Base-by-base conservation (phyloP, 1,139 yeast genomes). In the Nakaseomyces glabratus region DNA sequence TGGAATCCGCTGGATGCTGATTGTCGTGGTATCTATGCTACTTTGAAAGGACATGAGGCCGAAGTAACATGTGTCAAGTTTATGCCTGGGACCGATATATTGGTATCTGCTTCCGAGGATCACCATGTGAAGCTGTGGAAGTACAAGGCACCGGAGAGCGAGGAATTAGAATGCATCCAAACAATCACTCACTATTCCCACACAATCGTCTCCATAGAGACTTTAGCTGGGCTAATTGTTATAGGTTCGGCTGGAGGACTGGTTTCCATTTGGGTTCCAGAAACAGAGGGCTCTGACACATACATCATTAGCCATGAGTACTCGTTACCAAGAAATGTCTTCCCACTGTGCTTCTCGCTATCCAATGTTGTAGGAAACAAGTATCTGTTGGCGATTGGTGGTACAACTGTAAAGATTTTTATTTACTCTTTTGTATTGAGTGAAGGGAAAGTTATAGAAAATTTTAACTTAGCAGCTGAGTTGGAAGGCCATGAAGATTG, bases 401-500 rank as follows among this genome's bases (percentile, higher is more conserved):
- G 96, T 5, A 81, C 97, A 0, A 67, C 71, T 23, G 65, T 73
- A 20, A 61, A 65, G 19, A 56, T 88, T 4, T 73, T 66, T 45
- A 65, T 80, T 7, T 76, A 73, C 46, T 55, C 82, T 0, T 68
- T 76, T 44, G 51, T 60, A 6, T 41, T 60, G 1, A 43, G 42
- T 1, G 40, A 39, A 3, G 40, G 37, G 1, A 21, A 37, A 1
- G 26, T 32, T 4, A 28, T 55, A 1, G 36, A 43, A 1, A 41
- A 48, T 7, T 58, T 72, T 25, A 41, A 49, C 4, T 61, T 65
- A 35, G 63, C 69, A 20, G 78, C 85, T 0, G 64, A 63, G 6
- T 61, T 88, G 29, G 69, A 76, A 19, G 96, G 97, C 7, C 96
- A 88, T 55, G 96, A 86, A 58, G 95, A 88, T 57, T 88, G 97